Conservation (phyloP, 2,329 filamentous ascomycete genomes). For the Fusarium nanum region DNA sequence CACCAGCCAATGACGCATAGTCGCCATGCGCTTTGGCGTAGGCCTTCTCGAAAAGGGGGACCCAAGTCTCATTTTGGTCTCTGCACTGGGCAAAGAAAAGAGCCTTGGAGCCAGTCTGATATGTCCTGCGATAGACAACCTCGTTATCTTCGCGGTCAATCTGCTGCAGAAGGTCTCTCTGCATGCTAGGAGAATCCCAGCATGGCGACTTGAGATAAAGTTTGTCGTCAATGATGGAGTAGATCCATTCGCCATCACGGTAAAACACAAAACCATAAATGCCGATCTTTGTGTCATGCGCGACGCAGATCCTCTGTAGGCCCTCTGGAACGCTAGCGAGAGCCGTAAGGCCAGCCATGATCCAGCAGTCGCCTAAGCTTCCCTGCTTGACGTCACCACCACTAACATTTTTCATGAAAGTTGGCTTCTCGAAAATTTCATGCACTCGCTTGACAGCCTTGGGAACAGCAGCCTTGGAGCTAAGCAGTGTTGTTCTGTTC, state of each 20-base stretch:
- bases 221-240: conserved; percentile 92
- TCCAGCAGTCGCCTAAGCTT: conserved; percentile 83
- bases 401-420: conserved; percentile 73
- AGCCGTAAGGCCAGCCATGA: conserved; percentile 81
- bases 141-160: conserved; percentile 80
- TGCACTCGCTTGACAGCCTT: conserved; percentile 80
- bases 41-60: conserved; percentile 83
- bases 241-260: conserved; percentile 90
- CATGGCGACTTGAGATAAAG: conserved; percentile 84
- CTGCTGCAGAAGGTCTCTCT: conserved; percentile 79
- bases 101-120: conserved; percentile 80
- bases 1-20: conserved; percentile 76
- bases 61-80: conserved; percentile 84
- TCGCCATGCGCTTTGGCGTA: conserved; percentile 88
- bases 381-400: conserved; percentile 84
- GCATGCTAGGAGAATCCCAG: conserved; percentile 82
- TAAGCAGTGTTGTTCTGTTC: conserved; percentile 56
- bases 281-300: conserved; percentile 76
- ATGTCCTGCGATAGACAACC: conserved; percentile 75
- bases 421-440: conserved; percentile 80
- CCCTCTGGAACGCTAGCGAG: conserved; percentile 78
- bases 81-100: conserved; percentile 82
- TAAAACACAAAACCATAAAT: conserved; percentile 94
- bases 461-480: conserved; percentile 65
- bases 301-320: conserved; percentile 80